phyloP scores from a whole-genome alignment of 768 basidiomycete species.

The Agaricus blazei region DNA sequence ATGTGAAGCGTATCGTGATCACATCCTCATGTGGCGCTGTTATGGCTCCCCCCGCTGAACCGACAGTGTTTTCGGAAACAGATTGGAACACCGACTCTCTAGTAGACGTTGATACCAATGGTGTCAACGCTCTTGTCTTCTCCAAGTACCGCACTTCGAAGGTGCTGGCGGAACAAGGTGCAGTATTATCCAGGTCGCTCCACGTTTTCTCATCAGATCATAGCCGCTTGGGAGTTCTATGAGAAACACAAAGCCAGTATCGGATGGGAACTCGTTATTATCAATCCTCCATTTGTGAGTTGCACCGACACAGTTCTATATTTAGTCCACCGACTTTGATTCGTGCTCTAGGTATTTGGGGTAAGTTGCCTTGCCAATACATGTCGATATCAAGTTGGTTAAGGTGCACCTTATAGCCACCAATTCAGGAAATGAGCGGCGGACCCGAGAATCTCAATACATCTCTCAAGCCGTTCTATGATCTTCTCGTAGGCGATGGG shows the following conservation, averaged over 20 bases:
- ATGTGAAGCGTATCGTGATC: slow-evolving; percentile 63
- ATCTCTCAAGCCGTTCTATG: slow-evolving; percentile 27
- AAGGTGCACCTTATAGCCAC: slow-evolving; percentile 24
- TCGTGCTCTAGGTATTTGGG: slow-evolving; percentile 23
- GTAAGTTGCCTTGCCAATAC: slow-evolving; percentile 12
- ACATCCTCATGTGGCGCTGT: slow-evolving; percentile 60
- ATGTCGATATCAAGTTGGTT: neutral
- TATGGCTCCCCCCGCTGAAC: slow-evolving; percentile 18
- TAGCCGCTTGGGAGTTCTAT: slow-evolving; percentile 40
- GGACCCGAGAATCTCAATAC: slow-evolving; percentile 31
- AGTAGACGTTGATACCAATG: slow-evolving; percentile 41
- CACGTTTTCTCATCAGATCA: neutral
- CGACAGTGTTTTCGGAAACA: slow-evolving; percentile 36
- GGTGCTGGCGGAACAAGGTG: slow-evolving; percentile 58
- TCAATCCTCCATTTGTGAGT: slow-evolving; percentile 51
- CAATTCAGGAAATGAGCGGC: slow-evolving; percentile 33
- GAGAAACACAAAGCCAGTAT: slow-evolving; percentile 36
- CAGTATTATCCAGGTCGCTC: neutral
- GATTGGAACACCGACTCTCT: slow-evolving; percentile 60
- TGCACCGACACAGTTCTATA: neutral
- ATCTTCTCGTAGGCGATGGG: slow-evolving; percentile 17
- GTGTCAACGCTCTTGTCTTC: slow-evolving; percentile 32
- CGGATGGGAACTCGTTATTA: slow-evolving; percentile 45
- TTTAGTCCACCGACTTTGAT: neutral
- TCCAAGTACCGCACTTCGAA: slow-evolving; percentile 59